Base-by-base conservation (phyloP, 2,329 filamentous ascomycete genomes). In the Phoma sp. region DNA sequence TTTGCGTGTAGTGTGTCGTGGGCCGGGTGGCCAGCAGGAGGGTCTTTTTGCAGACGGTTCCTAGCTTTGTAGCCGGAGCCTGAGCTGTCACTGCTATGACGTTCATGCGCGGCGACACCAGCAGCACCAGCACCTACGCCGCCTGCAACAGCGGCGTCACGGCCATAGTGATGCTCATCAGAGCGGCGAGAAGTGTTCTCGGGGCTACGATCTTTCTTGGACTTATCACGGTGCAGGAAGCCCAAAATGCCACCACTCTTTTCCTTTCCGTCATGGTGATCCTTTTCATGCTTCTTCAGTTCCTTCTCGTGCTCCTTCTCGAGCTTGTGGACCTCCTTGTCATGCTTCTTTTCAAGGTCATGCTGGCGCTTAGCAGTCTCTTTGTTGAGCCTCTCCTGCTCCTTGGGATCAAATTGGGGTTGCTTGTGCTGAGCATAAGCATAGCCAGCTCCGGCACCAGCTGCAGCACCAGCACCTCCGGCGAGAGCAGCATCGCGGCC, bases 191-290 rank as follows among this genome's bases (percentile, higher is more conserved):
- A 65, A 9, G 60, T 58, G 5, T 40, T 47, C 17, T 62, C 61
- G 3, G 61, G 62, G 46, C 60, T 60, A 14, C 50, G 42, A 3
- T 74, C 62, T 42, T 74, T 74, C 54, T 73, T 69, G 53, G 75
- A 69, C 62, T 77, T 77, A 59, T 77, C 71, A n/a, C 74, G 70
- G 54, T 77, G 74, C 25, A 78, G 57, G 60, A 78, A 77, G 17
- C 74, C 70, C 20, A 77, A 61, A 10, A 78, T 57, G 28, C 65
- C 60, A 39, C 75, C 70, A 48, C 76, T 76, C 58, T 77, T 74
- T 26, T 73, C 38, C 52, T 59, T 43, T 28, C 56, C 49, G 4
- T 48, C 37, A 4, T 53, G 37, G 42, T 65, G 56, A 18, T 67
- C 61, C 21, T 71, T 64, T 39, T 72, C 54, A 1, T 47, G 40